Evolutionary conservation across 2,329 filamentous ascomycete genomes (phyloP).

Genomic region (Nemania sp.): DNA sequence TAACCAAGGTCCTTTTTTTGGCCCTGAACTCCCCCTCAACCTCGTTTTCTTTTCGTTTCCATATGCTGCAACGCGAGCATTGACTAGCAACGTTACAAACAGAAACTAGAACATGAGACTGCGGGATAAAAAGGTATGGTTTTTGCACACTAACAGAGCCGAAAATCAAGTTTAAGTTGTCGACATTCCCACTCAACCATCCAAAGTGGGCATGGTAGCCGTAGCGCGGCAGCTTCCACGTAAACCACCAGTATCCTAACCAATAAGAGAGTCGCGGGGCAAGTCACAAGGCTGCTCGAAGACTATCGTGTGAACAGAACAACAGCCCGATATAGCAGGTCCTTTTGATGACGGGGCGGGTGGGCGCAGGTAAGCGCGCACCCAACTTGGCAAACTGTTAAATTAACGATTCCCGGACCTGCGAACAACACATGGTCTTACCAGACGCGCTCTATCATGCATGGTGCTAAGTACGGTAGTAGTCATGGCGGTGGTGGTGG

Average conservation of each 20-base stretch:
- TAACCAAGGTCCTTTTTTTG: conserved; percentile 3
- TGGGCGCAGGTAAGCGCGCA: too few species aligned
- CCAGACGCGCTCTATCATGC: too few species aligned
- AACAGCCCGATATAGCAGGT: conserved; percentile 5
- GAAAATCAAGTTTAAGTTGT: background rate
- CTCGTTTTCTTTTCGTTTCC: background rate
- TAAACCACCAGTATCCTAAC: background rate
- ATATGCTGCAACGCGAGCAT: background rate
- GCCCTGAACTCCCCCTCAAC: conserved; percentile 4
- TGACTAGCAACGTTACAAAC: conserved; percentile 20
- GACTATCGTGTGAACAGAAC: too few species aligned
- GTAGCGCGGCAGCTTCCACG: background rate
- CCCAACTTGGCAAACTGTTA: too few species aligned
- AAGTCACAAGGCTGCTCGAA: conserved; percentile 13
- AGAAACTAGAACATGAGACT: conserved; percentile 1
- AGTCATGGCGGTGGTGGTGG: too few species aligned
- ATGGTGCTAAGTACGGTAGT: too few species aligned
- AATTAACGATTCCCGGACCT: too few species aligned
- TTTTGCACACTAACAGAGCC: background rate
- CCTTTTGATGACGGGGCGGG: background rate
- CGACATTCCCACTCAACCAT: conserved; percentile 4
- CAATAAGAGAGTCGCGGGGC: conserved; percentile 12
- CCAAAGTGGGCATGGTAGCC: conserved; percentile 20
- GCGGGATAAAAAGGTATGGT: conserved; percentile 7
- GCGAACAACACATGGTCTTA: too few species aligned